Percentiles rank a stretch among this genome's conserved stretches.
Conservation (phyloP, 73 alveolate genomes). For the Paramecium tetraurelia region DNA sequence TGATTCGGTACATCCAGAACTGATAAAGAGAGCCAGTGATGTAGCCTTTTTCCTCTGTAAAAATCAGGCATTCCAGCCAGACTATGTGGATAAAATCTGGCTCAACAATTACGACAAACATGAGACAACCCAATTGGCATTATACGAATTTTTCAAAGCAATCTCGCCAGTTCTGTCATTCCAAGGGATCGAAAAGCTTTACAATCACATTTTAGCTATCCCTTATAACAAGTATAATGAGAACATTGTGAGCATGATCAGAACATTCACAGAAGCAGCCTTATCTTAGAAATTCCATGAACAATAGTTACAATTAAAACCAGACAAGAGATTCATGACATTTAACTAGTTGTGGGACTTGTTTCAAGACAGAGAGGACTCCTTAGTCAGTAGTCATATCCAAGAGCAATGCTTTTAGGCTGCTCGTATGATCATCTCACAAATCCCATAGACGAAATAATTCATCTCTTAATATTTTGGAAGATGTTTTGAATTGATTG, state of each 20-base stretch:
- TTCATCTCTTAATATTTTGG: not conserved
- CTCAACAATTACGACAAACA: not conserved
- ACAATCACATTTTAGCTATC: not conserved
- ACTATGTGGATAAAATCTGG: constrained; percentile 37
- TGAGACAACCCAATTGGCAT: constrained; percentile 52
- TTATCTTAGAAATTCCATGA: not conserved
- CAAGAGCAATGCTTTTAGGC: not conserved
- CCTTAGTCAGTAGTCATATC: not conserved
- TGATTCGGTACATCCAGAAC: constrained; percentile 55
- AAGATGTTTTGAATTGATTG: constrained; percentile 11
- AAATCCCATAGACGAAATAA: not conserved
- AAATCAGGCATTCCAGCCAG: not conserved
- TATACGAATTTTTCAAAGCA: constrained; percentile 38
- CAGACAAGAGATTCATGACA: constrained; percentile 25
- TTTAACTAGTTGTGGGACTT: constrained; percentile 7
- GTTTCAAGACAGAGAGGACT: not conserved
- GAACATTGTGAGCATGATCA: constrained; percentile 1
- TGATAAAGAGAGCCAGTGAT: constrained; percentile 51
- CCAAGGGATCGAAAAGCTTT: not conserved
- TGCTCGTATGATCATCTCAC: not conserved
- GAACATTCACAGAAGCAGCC: constrained; percentile 26
- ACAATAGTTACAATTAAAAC: not conserved
- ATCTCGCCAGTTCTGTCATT: not conserved
- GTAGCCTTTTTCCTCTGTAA: constrained; percentile 22
- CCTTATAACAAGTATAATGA: not conserved